Base-by-base conservation (phyloP, 1,284 basidiomycete species). In the Vanrija humicola region DNA sequence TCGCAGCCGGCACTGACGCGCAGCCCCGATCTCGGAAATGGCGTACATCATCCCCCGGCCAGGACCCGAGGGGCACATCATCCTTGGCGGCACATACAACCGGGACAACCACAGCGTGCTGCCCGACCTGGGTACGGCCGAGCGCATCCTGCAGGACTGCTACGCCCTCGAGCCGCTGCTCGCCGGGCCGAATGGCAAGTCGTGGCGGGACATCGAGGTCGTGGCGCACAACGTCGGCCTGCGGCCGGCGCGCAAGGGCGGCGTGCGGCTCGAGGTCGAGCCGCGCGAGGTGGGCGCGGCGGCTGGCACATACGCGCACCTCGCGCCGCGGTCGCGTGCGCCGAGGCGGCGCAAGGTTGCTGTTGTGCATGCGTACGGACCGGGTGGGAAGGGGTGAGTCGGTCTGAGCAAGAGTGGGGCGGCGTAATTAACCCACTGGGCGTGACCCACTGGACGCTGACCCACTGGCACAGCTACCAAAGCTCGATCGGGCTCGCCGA, bases 351-450 rank as follows among this genome's bases (percentile, higher is more conserved):
- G 77, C 50, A 65, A 69, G 43, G 77, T 81, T 54, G 72, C 73
- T 8, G 78, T 84, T 7, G 78, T 85, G 53, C 90, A 92, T 70
- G 87, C 88, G 72, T 89, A 80, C 67, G 87, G 81, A 29, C 77
- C 81, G 42, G 73, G 74, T 62, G 78, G 65, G 38, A 67, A 62
- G 2, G 66, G 34, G 34, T 34, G 34, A 59, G 61, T 61, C 45
- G 12, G 34, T 5, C 34, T 34, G 34, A 34, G 34, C 34, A 42
- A 5, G 19, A 14, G 15, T 21, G 18, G 19, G n/a, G 16, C 34
- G 34, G 19, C 19, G 47, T 21, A 34, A 18, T 29, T 45, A 40
- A 48, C 21, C 45, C 6, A 42, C 40, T n/a, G n/a, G n/a, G n/a
- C n/a, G n/a, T n/a, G 21, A 23, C 21, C 21, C 21, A 23, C 21